A percentile compares a stretch with the other conserved stretches of the same genome.
Evolutionary conservation across 2,329 filamentous ascomycete genomes (phyloP).

Genomic region (Ophiostoma australiae): DNA sequence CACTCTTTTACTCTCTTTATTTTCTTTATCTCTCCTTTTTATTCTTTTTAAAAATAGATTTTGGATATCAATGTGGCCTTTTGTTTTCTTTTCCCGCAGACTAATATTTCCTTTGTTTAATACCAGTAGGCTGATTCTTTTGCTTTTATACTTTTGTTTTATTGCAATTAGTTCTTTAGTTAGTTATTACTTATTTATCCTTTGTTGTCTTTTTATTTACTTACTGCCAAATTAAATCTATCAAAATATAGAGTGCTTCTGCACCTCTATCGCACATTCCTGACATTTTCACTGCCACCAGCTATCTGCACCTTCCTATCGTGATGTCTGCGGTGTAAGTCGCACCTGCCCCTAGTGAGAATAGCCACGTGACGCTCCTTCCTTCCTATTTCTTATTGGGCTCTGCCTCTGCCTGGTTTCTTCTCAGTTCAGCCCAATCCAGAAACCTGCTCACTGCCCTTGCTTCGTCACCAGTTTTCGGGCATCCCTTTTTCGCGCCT

Average conservation of each 20-base stretch:
- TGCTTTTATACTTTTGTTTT: background rate
- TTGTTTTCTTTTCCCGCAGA: background rate
- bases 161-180: background rate
- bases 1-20: background rate
- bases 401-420: background rate
- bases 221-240: background rate
- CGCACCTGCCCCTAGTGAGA: background rate
- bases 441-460: background rate
- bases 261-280: background rate
- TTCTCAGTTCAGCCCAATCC: background rate
- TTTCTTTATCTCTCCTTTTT: background rate
- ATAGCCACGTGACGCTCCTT: background rate
- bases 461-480: background rate
- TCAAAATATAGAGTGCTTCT: background rate
- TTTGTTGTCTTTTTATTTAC: background rate
- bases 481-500: background rate
- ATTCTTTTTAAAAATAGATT: background rate
- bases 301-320: background rate
- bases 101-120: slow-evolving; percentile 1
- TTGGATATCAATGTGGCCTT: background rate
- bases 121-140: slow-evolving; percentile 1
- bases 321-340: slow-evolving; percentile 5
- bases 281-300: no score
- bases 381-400: background rate
- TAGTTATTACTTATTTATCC: background rate